Base-by-base conservation (phyloP, 1,139 yeast species). In the Starmera stellimalicola region DNA sequence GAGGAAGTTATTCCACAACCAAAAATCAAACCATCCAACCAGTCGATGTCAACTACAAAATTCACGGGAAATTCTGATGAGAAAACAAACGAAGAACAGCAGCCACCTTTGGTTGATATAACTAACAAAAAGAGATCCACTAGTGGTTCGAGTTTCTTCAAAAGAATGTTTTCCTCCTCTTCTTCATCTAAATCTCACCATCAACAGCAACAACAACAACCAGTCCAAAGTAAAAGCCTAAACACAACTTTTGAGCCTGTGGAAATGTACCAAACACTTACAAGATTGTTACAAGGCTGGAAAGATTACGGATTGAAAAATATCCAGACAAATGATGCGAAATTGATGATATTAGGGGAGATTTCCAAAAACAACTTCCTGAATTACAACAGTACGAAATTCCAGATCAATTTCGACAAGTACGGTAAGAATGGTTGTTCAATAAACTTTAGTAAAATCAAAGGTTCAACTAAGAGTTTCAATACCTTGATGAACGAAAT, bases 401-500 rank as follows among this genome's bases (percentile, higher is more conserved):
- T 80, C 53, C 69, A 75, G 42, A 69, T 80, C 42, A 62, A 63
- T 48, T 63, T 78, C 24, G 59, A 60, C n/a, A 8, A 6, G 6
- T n/a, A 22, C 11, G 12, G 5, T 22, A 22, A 22, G 25, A 55
- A 54, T 30, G 54, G 54, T n/a, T 71, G 82, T 30, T 65, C 69
- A 26, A 59, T 78, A 34, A 69, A 68, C 38, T 65, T 79, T 41
- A 65, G 64, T 30, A 75, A 73, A 53, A 58, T 68, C 27, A 73
- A 71, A 44, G 91, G 91, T n/a, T 73, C 81, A n/a, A 61, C 65
- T n/a, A 75, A 70, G 53, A 73, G 81, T 15, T 76, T 79, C 53
- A 63, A 57, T 31, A 74, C 71, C 48, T 61, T 80, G 43, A 63
- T 66, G 14, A 60, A 60, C 20, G 79, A 77, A 44, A 55, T 68